A percentile compares a stretch with the other conserved stretches of the same genome.
These are phyloP conservation scores for Akanthomyces uredinophilus DNA, from an alignment of 2,329 filamentous ascomycete genomes.

Conservation along the genomic window DNA sequence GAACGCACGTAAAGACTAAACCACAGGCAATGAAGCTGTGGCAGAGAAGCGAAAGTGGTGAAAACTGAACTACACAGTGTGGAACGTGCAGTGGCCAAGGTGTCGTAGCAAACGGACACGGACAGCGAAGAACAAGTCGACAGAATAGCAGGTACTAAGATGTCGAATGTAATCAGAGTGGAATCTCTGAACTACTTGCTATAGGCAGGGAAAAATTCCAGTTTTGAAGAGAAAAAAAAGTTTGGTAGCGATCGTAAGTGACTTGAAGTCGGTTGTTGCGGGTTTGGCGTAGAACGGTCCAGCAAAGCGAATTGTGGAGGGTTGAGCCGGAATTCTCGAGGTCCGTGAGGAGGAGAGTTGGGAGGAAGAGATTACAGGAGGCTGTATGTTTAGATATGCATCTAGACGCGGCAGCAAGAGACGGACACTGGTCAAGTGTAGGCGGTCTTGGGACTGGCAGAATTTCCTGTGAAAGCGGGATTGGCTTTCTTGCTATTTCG, in stretches of 20 bases:
- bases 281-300: background rate
- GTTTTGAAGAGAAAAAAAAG: constrained; percentile 19
- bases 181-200: constrained; percentile 3
- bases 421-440: background rate
- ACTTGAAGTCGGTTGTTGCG: constrained; percentile 15
- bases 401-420: constrained; percentile 1
- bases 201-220: background rate
- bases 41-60: constrained; percentile 36
- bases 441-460: background rate
- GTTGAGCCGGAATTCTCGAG: background rate
- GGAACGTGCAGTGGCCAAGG: background rate
- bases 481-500: background rate
- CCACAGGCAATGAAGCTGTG: constrained; percentile 23
- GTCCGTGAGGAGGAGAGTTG: background rate
- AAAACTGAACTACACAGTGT: background rate
- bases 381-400: constrained; percentile 8
- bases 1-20: constrained; percentile 27
- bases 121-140: background rate
- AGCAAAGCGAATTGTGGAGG: constrained; percentile 9
- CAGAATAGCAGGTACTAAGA: background rate
- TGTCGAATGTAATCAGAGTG: background rate
- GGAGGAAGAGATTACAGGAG: background rate
- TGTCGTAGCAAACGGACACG: constrained; percentile 3
- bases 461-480: background rate
- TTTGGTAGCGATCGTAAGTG: constrained; percentile 34